Conservation (phyloP, 495 filamentous ascomycete genomes). For the Hypoxylon trugodes region DNA sequence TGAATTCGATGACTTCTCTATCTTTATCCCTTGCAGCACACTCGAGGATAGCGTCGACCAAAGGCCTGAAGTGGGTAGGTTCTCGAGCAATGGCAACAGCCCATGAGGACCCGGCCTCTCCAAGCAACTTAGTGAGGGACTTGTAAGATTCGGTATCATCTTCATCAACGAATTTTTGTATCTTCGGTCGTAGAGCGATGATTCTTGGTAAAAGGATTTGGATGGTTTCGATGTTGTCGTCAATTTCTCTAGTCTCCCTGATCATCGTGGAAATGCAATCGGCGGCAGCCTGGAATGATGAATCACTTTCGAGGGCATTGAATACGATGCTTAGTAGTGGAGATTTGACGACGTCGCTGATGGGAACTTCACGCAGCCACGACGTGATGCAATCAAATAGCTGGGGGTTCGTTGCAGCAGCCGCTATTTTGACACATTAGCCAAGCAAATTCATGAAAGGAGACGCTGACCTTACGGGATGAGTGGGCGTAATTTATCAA, state of each 20-base stretch:
- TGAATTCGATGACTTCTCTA: constrained; percentile 86
- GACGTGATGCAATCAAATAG: constrained; percentile 95
- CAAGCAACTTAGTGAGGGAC: constrained; percentile 86
- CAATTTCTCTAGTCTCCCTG: constrained; percentile 91
- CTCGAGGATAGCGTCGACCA: constrained; percentile 91
- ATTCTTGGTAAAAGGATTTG: constrained; percentile 85
- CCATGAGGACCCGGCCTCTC: constrained; percentile 95
- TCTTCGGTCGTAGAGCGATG: constrained; percentile 79
- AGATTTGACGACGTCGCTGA: constrained; percentile 83
- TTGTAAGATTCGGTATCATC: constrained; percentile 91
- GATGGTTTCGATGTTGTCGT: constrained; percentile 82
- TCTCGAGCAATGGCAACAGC: constrained; percentile 86
- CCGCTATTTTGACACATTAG: constrained; percentile 48
- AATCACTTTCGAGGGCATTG: constrained; percentile 74
- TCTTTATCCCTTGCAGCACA: constrained; percentile 88
- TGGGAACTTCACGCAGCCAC: constrained; percentile 91
- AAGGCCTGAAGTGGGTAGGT: constrained; percentile 78
- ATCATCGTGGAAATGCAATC: constrained; percentile 93
- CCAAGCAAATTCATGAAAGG: not conserved
- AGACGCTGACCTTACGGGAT: constrained; percentile 68
- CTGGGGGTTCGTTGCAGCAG: constrained; percentile 85
- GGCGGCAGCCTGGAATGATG: constrained; percentile 86
- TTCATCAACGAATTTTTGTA: constrained; percentile 74
- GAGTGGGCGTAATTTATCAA: constrained; percentile 89
- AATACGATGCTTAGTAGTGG: constrained; percentile 84